phyloP scores from a whole-genome alignment of 2,329 filamentous ascomycete genomes.

The Nemania sp. region DNA sequence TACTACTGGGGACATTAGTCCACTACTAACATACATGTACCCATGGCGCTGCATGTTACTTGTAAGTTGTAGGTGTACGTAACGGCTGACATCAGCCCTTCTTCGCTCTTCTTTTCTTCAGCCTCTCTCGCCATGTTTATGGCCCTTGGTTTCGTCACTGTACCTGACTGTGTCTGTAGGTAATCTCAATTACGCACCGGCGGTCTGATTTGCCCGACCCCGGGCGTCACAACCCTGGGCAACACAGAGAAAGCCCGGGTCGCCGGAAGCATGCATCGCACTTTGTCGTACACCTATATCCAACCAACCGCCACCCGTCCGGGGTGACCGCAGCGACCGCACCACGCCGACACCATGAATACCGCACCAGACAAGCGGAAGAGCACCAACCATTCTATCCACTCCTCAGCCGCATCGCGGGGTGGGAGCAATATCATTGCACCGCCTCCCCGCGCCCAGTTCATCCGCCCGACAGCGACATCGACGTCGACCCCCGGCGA shows the following conservation, averaged over 20 bases:
- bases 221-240: neutral
- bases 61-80: too few species aligned
- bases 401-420: conserved; percentile 39
- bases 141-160: neutral
- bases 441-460: conserved; percentile 48
- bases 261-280: conserved; percentile 21
- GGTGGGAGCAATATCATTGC: conserved; percentile 43
- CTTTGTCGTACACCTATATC: conserved; percentile 11
- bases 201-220: neutral
- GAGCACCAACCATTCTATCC: conserved; percentile 40
- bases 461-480: conserved; percentile 39
- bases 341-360: conserved; percentile 43
- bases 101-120: neutral
- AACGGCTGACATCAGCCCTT: conserved; percentile 4
- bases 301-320: conserved; percentile 14
- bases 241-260: neutral
- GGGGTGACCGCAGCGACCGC: conserved; percentile 8
- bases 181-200: conserved; percentile 2
- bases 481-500: conserved; percentile 42
- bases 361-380: conserved; percentile 52
- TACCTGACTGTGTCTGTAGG: too few species aligned
- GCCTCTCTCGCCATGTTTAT: neutral
- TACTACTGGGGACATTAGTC: too few species aligned
- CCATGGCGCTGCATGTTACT: too few species aligned
- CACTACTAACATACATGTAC: too few species aligned